These are phyloP conservation scores for Daldinia childiae DNA, from an alignment of 495 filamentous ascomycete species.

Conservation along the genomic window DNA sequence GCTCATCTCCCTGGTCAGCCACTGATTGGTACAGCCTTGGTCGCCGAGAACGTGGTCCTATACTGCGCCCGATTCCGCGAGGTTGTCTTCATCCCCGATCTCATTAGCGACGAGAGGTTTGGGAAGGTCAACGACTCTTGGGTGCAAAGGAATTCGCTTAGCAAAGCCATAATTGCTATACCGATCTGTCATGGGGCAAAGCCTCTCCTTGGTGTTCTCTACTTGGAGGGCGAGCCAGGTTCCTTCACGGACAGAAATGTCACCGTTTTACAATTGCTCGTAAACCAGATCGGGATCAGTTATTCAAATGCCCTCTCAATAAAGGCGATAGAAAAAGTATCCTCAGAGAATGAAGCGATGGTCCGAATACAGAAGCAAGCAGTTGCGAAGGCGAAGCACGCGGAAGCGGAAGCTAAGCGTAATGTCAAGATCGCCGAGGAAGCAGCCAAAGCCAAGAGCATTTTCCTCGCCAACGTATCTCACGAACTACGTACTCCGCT, in stretches of 20 bases:
- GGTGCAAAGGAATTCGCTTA: slow-evolving; percentile 70
- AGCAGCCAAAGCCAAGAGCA: slow-evolving; percentile 87
- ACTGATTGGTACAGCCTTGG: slow-evolving; percentile 66
- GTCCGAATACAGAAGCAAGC: slow-evolving; percentile 85
- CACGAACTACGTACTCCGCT: slow-evolving; percentile 88
- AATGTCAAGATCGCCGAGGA: slow-evolving; percentile 92
- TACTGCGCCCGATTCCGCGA: slow-evolving; percentile 88
- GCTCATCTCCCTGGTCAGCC: slow-evolving; percentile 70
- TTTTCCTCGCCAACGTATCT: slow-evolving; percentile 92
- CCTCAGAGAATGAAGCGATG: slow-evolving; percentile 85
- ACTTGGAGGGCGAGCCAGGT: slow-evolving; percentile 84
- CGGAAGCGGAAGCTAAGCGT: slow-evolving; percentile 83
- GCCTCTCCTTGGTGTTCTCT: slow-evolving; percentile 80
- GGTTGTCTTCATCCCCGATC: slow-evolving; percentile 81
- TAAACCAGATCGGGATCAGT: slow-evolving; percentile 89
- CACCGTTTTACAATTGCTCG: slow-evolving; percentile 83
- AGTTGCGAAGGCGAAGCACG: slow-evolving; percentile 80
- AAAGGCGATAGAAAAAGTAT: slow-evolving; percentile 81
- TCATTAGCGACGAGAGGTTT: slow-evolving; percentile 86
- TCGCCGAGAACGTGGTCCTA: slow-evolving; percentile 80
- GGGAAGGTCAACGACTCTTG: slow-evolving; percentile 80
- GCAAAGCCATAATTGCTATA: slow-evolving; percentile 83
- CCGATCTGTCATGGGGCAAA: slow-evolving; percentile 83
- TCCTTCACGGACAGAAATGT: slow-evolving; percentile 90
- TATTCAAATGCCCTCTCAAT: slow-evolving; percentile 87